Percentiles rank a stretch among this genome's conserved stretches.
phyloP scores from a whole-genome alignment of 2,329 filamentous ascomycete species.

The Verticillium albo-atrum region DNA sequence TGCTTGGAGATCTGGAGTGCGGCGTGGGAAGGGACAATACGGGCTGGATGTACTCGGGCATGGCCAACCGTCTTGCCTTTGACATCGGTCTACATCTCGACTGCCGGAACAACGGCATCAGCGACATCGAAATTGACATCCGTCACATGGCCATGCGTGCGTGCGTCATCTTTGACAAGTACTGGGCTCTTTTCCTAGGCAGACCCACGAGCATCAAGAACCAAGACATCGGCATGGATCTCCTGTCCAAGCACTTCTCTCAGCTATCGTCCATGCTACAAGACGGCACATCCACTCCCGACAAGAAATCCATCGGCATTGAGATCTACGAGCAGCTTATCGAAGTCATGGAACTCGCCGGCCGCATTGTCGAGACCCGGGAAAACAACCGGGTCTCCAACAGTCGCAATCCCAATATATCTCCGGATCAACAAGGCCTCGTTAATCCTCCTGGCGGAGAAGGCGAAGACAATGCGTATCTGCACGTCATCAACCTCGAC shows the following conservation, averaged over 20 bases:
- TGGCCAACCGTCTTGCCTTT: conserved; percentile 40
- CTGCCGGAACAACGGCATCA: conserved; percentile 33
- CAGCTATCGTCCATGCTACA: conserved; percentile 29
- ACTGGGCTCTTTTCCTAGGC: conserved; percentile 51
- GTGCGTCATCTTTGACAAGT: conserved; percentile 48
- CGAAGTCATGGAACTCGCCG: conserved; percentile 51
- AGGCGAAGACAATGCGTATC: conserved; percentile 40
- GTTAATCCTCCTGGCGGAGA: conserved; percentile 14
- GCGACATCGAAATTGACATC: conserved; percentile 41
- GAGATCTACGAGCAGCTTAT: conserved; percentile 48
- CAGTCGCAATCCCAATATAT: conserved; percentile 17
- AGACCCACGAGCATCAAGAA: conserved; percentile 49
- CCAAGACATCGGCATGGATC: conserved; percentile 43
- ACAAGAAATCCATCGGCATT: conserved; percentile 13
- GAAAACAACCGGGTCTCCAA: conserved; percentile 29
- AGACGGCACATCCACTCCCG: conserved; percentile 23
- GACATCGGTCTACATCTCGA: conserved; percentile 46
- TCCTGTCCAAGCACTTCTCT: conserved; percentile 40
- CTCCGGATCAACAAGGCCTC: conserved; percentile 22
- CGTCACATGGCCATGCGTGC: conserved; percentile 47
- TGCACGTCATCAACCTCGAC: conserved; percentile 45
- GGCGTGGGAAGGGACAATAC: conserved; percentile 48
- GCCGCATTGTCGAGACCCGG: conserved; percentile 42
- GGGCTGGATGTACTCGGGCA: conserved; percentile 51
- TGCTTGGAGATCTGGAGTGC: conserved; percentile 49